Evolutionary conservation across 2,329 filamentous ascomycete genomes (phyloP), one percentile per base, ranked within the genome.

Genomic region (Penicillium sumatraense): DNA sequence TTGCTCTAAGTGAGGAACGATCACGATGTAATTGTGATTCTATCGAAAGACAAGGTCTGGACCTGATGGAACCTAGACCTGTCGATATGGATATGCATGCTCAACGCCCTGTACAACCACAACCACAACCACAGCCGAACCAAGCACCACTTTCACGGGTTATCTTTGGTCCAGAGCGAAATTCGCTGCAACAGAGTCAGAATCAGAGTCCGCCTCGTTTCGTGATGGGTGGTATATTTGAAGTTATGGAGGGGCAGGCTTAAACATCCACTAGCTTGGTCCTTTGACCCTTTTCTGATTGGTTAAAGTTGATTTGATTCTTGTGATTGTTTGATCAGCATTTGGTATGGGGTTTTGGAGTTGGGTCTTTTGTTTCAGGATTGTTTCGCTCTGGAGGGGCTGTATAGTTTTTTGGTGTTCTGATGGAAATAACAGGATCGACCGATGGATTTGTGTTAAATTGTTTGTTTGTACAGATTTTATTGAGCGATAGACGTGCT

Each of bases 181-280:
- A 49, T 33, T 24, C 49, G 11, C 56, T 56, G 13, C 52, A 56
- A 33, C 68, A 68, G 56, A 13, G 48, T 10, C 56, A 55, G 14
- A 50, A 56, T 31, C 68, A 68, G 58, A 14, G 16, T 14, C 14
- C 68, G 59, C 74, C 74, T 16, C 63, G 69, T 16, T 76, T 75
- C 58, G 76, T 79, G 21, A 75, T 80, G 72, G 77, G 77, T 14
- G 77, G 77, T 8, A 80, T 80, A 29, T 75, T 78, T 53, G 77
- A 79, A 64, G 75, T 79, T 27, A 74, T 80, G 75, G 77, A 79
- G 56, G 75, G 73, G 11, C 59, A 62, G 20, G 70, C 68, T 45
- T 78, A 61, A 49, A 48, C n/a, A n/a, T 45, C 53, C 7, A 14
- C n/a, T 18, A 18, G n/a, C 14, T 5, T 51, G 23, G 27, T 51